A percentile compares a stretch with the other conserved stretches of the same genome.
These are phyloP conservation scores for Gossypium mustelinum DNA, from an alignment of 345 rosid genomes.

Conservation along the genomic window DNA sequence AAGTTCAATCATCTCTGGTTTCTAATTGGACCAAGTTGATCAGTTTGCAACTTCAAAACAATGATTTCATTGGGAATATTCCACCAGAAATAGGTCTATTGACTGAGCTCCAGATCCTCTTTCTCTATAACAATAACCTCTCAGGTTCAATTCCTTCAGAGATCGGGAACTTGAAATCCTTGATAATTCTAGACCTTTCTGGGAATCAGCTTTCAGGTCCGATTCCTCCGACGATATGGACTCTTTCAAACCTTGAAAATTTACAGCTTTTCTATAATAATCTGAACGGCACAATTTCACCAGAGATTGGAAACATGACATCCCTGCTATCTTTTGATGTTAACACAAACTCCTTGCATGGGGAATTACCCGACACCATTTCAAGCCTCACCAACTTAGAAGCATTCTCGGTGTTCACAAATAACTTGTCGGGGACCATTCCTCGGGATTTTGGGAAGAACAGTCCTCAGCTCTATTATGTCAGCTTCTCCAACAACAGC, in stretches of 20 bases:
- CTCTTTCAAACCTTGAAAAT: constrained; percentile 29
- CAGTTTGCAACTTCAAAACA: constrained; percentile 52
- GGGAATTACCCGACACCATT: constrained; percentile 51
- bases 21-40: constrained; percentile 42
- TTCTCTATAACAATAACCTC: constrained; percentile 37
- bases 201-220: constrained; percentile 46
- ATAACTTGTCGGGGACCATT: constrained; percentile 47
- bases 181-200: constrained; percentile 38
- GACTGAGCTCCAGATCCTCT: constrained; percentile 31
- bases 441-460: constrained; percentile 52
- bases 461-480: constrained; percentile 32
- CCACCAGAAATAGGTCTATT: constrained; percentile 44
- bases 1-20: constrained; percentile 39
- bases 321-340: constrained; percentile 35
- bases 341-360: constrained; percentile 42
- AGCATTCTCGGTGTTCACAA: constrained; percentile 36
- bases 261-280: constrained; percentile 47
- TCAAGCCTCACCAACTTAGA: constrained; percentile 34
- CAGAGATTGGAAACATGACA: constrained; percentile 49
- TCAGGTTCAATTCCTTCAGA: constrained; percentile 45
- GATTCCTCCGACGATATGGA: constrained; percentile 47
- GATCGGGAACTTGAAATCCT: constrained; percentile 39
- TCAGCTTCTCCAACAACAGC: constrained; percentile 55
- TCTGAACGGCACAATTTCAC: constrained; percentile 49
- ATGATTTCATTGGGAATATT: constrained; percentile 40